These are phyloP conservation scores for Arabis alpina DNA, from an alignment of 345 rosid genomes.

Conservation along the genomic window DNA sequence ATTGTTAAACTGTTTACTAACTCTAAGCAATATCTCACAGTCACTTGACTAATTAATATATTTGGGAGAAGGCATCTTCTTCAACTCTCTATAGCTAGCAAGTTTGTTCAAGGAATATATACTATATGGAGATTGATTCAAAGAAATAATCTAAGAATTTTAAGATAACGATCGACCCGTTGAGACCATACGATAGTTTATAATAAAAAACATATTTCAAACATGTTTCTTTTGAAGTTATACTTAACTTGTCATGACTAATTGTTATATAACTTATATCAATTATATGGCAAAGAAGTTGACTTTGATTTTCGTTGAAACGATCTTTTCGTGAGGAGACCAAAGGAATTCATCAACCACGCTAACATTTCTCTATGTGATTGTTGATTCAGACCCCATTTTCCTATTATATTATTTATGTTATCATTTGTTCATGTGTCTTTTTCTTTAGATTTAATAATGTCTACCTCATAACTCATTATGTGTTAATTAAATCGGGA, in stretches of 20 bases:
- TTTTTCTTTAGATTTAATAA: conserved; percentile 15
- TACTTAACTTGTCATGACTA: neutral
- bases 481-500: neutral
- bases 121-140: neutral
- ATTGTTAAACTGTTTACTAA: neutral
- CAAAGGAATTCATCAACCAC: conserved; percentile 34
- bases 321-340: conserved; percentile 2
- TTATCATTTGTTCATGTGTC: conserved; percentile 30
- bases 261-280: neutral
- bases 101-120: neutral
- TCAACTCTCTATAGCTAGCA: neutral
- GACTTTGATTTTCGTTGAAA: conserved; percentile 27
- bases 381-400: neutral
- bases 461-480: neutral
- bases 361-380: conserved; percentile 25
- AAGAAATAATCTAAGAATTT: neutral
- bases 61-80: neutral
- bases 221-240: neutral
- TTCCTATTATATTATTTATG: conserved; percentile 4
- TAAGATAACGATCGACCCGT: conserved; percentile 3
- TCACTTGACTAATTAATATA: neutral
- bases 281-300: conserved; percentile 12
- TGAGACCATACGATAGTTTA: neutral
- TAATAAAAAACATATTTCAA: neutral
- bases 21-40: conserved; percentile 4